Evolutionary conservation across 2,329 filamentous ascomycete genomes (phyloP), one percentile per base, ranked within the genome.

Genomic region (Pestalotiopsis sp.): DNA sequence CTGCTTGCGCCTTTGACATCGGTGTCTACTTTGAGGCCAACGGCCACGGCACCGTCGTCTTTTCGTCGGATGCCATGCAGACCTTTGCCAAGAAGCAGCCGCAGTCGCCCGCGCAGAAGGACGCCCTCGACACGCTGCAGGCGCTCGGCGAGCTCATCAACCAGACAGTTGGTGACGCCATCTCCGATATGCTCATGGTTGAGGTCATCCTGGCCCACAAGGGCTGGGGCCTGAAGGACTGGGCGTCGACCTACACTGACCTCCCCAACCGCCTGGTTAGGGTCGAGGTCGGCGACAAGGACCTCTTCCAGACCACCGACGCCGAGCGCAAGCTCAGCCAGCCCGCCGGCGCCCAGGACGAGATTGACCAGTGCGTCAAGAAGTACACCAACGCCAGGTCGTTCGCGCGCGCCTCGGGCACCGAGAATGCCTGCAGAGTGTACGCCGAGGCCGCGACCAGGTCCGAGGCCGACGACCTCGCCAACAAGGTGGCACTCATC

Each of bases 1-100:
- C 94, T n/a, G 96, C 96, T 52, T 91, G 93, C 76, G 93, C 95
- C 73, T 97, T 97, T 75, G 96, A 99, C 76, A 91, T 98, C 67
- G 96, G 96, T 68, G 94, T 98, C 65, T 99, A 99, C 84, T 99
- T 99, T 76, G 96, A 99, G 84, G 96, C 96, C 72, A 99, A 99
- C 79, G 96, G 96, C 38, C 96, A 99, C 81, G 96, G 96, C 72
- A 99, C 96, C 11, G 92, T 98, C 45, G 91, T 98, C 67, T 99
- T 99, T 86, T 97, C 93, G 1, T 89, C 92, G 68, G 90, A 93
- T 69, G 95, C 95, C 3, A 84, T 95, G 61, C 91, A 92, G 74
- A 87, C 89, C 63, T 97, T 99, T 82, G 87, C 87, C 73, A 92
- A 89, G 75, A 92, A 92, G 70, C 88, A 94, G 77, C 95, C 96